phyloP scores from a whole-genome alignment of 768 basidiomycete genomes.

The Tulasnella sp. region DNA sequence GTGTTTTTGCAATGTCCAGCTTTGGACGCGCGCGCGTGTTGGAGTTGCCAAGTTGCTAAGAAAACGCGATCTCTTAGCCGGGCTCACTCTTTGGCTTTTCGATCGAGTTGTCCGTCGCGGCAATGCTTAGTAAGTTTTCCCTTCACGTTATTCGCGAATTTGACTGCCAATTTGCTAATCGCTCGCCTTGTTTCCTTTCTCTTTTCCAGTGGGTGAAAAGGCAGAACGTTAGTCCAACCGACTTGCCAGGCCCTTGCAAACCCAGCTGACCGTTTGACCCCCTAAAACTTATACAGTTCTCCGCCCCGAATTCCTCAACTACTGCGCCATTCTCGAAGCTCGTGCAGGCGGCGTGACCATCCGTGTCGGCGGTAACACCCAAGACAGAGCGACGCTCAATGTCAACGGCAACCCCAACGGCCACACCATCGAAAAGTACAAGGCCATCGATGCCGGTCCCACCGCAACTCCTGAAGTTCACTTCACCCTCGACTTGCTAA shows the following conservation, averaged over 20 bases:
- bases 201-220: constrained; percentile 17
- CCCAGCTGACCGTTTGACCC: not conserved
- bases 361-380: constrained; percentile 53
- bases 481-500: constrained; percentile 62
- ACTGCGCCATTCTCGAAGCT: constrained; percentile 42
- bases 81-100: constrained; percentile 59
- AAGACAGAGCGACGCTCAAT: constrained; percentile 37
- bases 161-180: not conserved
- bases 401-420: constrained; percentile 7
- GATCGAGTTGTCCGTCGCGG: constrained; percentile 60
- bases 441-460: constrained; percentile 28
- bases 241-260: not conserved
- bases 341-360: constrained; percentile 43
- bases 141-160: not conserved
- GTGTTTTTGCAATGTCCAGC: not conserved
- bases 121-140: constrained; percentile 46
- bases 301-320: constrained; percentile 47
- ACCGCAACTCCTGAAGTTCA: constrained; percentile 67
- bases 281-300: constrained; percentile 31
- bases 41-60: not conserved
- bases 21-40: not conserved
- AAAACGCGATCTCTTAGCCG: constrained; percentile 31
- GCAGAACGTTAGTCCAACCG: not conserved
- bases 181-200: not conserved
- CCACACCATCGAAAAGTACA: constrained; percentile 17